Base-by-base conservation (phyloP, 208 protist species). In the Balamuthia mandrillaris region DNA sequence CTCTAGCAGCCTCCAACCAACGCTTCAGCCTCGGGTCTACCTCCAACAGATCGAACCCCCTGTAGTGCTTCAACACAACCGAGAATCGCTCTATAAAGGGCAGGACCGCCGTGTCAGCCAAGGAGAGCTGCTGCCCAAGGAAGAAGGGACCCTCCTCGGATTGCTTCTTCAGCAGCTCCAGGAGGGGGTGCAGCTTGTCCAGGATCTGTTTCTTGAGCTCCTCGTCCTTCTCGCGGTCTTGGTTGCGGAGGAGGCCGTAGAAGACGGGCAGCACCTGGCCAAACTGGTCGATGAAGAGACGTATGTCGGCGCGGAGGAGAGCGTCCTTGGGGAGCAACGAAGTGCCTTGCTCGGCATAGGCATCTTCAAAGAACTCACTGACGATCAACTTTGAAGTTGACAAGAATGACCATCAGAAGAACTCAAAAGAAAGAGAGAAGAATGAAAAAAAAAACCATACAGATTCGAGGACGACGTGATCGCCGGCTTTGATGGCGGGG, bases 201-300 rank as follows among this genome's bases (percentile, higher is more conserved):
- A 49, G 52, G 16, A 79, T 5, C 70, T 79, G 47, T 49, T 79
- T 49, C 45, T 79, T 79, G n/a, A 79, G 6, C 70, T 79, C 60
- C 14, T 79, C 70, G 29, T 79, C 70, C 29, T 60, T 42, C 12
- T 27, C 35, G 1, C 70, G 70, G 31, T 79, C 70, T 49, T 79
- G n/a, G 70, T 79, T 79, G 31, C 29, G 35, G 45, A 79, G 70
- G 29, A 79, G 70, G 47, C 60, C 47, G 45, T 79, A 79, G 14
- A 79, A 21, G 27, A 16, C 21, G 12, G 70, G 47, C 31, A 58
- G 52, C 21, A 79, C 0, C 47, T 79, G 70, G 31, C 70, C 70
- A 37, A 79, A 79, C 70, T 79, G 70, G 47, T 79, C 70, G 5
- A 79, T 31, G 29, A 79, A 29, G 70, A 79, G 60, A 5, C 70